Evolutionary conservation across 2,329 filamentous ascomycete genomes (phyloP), one percentile per base, ranked within the genome.

Genomic region (Proliferodiscus dingleyae): DNA sequence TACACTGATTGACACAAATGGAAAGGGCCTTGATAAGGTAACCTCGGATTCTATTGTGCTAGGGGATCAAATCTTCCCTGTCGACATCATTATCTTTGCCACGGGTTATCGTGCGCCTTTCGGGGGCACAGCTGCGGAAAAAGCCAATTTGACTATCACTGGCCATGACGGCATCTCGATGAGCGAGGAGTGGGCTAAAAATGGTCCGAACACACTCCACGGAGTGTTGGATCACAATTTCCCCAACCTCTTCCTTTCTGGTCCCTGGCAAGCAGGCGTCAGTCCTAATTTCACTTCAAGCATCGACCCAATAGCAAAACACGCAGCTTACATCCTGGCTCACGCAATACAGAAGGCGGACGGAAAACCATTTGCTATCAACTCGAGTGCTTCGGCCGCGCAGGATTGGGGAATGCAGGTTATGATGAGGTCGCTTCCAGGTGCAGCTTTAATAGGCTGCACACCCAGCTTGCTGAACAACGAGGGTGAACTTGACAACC

Each of bases 231-330:
- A 23, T 13, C 33, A 28, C 13, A 22, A 29, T 16, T 48, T 48
- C 34, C 45, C 45, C 13, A 48, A 48, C 15, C 29, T 39, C 6
- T 41, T 44, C 33, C 5, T 48, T 26, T 23, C 38, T n/a, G 26
- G 34, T 8, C 37, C 32, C 15, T 23, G 21, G 8, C 45, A 48
- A 13, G 26, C 45, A 1, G 23, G 24, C 5, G 13, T 28, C 3
- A 38, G 32, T 5, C 41, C 28, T 10, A 48, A 48, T 24, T 48
- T 44, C 37, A 9, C 37, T 11, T 30, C 32, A 28, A 40, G 32
- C 11, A 10, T 34, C 16, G 28, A 36, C 22, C 32, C 15, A 9
- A 33, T 39, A n/a, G 45, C 41, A 2, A 44, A 32, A 16, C 45
- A 48, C 19, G 23, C 36, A 26, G 41, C 45, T 13, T 48, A 48